Evolutionary conservation across 2,329 filamentous ascomycete genomes (phyloP).

Genomic region (Fusarium tricinctum): DNA sequence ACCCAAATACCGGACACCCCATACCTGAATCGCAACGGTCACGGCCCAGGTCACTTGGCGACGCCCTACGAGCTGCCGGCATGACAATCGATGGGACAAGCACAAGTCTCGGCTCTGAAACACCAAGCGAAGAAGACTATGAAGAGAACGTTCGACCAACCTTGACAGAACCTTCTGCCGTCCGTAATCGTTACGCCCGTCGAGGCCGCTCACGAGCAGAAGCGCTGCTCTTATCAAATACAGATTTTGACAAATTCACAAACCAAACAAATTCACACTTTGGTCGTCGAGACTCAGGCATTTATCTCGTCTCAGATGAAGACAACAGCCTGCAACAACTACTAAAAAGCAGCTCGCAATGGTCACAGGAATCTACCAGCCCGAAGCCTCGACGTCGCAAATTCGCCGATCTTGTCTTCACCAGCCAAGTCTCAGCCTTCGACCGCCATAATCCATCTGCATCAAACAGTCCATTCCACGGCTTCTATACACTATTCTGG

Average conservation of each 20-base stretch:
- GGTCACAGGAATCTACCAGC: slow-evolving; percentile 39
- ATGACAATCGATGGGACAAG: slow-evolving; percentile 37
- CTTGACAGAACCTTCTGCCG: slow-evolving; percentile 35
- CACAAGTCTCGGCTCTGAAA: slow-evolving; percentile 55
- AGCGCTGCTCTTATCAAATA: slow-evolving; percentile 22
- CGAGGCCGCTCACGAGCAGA: slow-evolving; percentile 12
- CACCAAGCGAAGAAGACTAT: slow-evolving; percentile 62
- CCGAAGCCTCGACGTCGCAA: slow-evolving; percentile 42
- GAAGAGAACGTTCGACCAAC: slow-evolving; percentile 56
- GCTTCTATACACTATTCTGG: slow-evolving; percentile 87
- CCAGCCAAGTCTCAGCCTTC: slow-evolving; percentile 79
- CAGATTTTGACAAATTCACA: slow-evolving; percentile 16
- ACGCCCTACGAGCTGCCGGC: slow-evolving; percentile 49
- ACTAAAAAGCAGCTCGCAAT: slow-evolving; percentile 45
- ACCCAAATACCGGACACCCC: slow-evolving; percentile 20
- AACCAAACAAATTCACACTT: slow-evolving; percentile 29
- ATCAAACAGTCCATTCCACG: slow-evolving; percentile 78
- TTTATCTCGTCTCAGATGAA: slow-evolving; percentile 50
- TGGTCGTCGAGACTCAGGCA: slow-evolving; percentile 44
- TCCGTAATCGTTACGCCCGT: slow-evolving; percentile 38
- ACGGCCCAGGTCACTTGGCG: slow-evolving; percentile 46
- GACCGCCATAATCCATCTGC: slow-evolving; percentile 77
- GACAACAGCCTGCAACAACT: slow-evolving; percentile 51
- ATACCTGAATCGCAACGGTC: slow-evolving; percentile 27
- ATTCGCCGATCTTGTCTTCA: slow-evolving; percentile 74